Percentiles rank a stretch among this genome's conserved stretches.
These are phyloP conservation scores for Teunomyces stri DNA, from an alignment of 805 yeast species.

Conservation along the genomic window DNA sequence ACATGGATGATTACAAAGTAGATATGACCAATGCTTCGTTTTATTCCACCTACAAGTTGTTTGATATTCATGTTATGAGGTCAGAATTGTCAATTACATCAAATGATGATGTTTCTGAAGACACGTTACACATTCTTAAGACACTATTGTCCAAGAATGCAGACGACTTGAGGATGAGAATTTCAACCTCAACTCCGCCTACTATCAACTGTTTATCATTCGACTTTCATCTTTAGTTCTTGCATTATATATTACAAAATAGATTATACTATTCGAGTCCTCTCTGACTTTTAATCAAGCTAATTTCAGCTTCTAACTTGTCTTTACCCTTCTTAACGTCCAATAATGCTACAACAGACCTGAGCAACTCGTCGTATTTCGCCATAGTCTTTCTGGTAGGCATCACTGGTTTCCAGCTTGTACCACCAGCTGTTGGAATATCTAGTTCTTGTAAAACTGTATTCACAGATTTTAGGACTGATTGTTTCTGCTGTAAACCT, in stretches of 20 bases:
- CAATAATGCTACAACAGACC: slow-evolving; percentile 65
- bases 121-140: not conserved
- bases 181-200: not conserved
- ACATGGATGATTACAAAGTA: slow-evolving; percentile 5
- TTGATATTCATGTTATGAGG: slow-evolving; percentile 10
- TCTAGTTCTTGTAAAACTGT: slow-evolving; percentile 74
- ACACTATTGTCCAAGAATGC: slow-evolving; percentile 2
- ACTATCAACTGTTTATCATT: not conserved
- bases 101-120: not conserved
- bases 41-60: slow-evolving; percentile 6
- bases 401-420: slow-evolving; percentile 71
- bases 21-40: slow-evolving; percentile 1
- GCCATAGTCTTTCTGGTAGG: slow-evolving; percentile 78
- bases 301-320: slow-evolving; percentile 75
- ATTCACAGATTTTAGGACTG: slow-evolving; percentile 73
- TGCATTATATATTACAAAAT: not conserved
- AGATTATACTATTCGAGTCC: slow-evolving; percentile 20
- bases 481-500: slow-evolving; percentile 55
- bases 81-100: slow-evolving; percentile 1
- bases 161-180: not conserved
- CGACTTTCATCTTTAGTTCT: slow-evolving; percentile 4
- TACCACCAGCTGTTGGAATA: slow-evolving; percentile 56
- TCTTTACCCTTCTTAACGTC: slow-evolving; percentile 87
- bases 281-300: slow-evolving; percentile 41
- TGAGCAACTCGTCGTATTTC: slow-evolving; percentile 71